Evolutionary conservation across 441 rosid genomes (phyloP).

Genomic region (Melastoma candidum): DNA sequence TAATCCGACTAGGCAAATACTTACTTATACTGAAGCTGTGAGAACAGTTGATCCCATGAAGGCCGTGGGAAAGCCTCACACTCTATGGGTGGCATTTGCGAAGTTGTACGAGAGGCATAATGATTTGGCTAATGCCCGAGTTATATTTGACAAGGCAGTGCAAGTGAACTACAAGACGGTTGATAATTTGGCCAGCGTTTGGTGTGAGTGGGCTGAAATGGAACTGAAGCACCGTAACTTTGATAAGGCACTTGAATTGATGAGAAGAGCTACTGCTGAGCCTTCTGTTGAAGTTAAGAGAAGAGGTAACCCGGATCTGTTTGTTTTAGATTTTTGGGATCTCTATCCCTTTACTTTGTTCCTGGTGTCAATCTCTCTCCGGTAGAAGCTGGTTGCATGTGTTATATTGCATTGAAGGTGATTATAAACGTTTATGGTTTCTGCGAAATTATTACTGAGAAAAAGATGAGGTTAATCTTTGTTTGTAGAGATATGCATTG

Average conservation of each 20-base stretch:
- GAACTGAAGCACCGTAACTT: conserved; percentile 77
- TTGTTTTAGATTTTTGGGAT: not conserved
- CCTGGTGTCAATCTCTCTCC: not conserved
- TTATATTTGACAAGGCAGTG: conserved; percentile 86
- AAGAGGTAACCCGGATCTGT: conserved; percentile 35
- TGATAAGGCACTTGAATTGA: conserved; percentile 70
- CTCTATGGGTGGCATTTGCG: conserved; percentile 82
- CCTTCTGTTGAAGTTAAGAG: conserved; percentile 95
- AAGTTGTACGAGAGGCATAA: conserved; percentile 75
- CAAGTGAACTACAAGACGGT: conserved; percentile 81
- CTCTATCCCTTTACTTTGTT: not conserved
- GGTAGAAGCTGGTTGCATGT: too few relatives aligned
- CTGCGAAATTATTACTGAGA: too few relatives aligned
- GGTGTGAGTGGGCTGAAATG: conserved; percentile 99
- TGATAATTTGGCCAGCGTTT: conserved; percentile 82
- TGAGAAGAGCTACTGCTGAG: conserved; percentile 92
- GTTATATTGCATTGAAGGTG: too few relatives aligned
- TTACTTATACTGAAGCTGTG: conserved; percentile 89
- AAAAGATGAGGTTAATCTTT: too few relatives aligned
- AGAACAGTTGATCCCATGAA: conserved; percentile 87
- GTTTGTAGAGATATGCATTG: too few relatives aligned
- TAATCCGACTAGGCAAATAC: conserved; percentile 72
- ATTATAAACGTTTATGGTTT: too few relatives aligned
- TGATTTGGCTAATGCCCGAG: conserved; percentile 74
- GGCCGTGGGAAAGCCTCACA: conserved; percentile 92